Evolutionary conservation across 768 basidiomycete genomes (phyloP), one percentile per base, ranked within the genome.

Genomic region (Polyporus arcularius): DNA sequence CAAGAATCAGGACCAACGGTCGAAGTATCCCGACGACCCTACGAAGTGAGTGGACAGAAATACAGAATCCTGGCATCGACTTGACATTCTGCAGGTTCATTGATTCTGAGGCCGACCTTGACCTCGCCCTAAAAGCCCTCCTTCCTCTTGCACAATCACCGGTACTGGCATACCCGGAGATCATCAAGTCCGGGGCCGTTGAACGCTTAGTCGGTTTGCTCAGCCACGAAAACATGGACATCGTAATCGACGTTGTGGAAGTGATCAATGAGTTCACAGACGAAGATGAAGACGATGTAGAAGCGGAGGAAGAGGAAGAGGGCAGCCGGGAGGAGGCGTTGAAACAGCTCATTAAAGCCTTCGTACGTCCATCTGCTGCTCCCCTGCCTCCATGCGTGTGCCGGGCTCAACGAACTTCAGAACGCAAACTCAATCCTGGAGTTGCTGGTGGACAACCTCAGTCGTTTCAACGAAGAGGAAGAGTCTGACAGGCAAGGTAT

Each of bases 81-180:
- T 38, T 51, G 60, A 9, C 50, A 65, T 8, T 60, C 30, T 49
- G 21, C 51, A 98, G 96, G 74, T 99, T 98, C 80, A 98, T 99
- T 67, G 97, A 98, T 72, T 98, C 97, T 1, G 97, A 99, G 79
- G 92, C 94, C 28, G 94, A 97, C 70, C 84, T 99, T 6, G 95
- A 98, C 70, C 78, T 80, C 57, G 85, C 94, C 8, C 85, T 98
- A 56, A 96, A 96, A 73, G 82, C 86, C 1, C 75, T 99, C 48
- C 79, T 97, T n/a, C 89, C 95, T 5, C 79, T 99, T 21, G 90
- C 96, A 1, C 94, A 97, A 70, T 83, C 83, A 4, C 91, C 96
- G 0, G 78, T 81, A 7, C 72, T 92, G 21, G 90, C 94, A 60
- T 99, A 97, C 72, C 89, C 94, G 26, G 95, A 98, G 71, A 80